A percentile compares a stretch with the other conserved stretches of the same genome.
These are phyloP conservation scores for Kodamaea derodonti DNA, from an alignment of 1,139 yeast species.

Conservation along the genomic window DNA sequence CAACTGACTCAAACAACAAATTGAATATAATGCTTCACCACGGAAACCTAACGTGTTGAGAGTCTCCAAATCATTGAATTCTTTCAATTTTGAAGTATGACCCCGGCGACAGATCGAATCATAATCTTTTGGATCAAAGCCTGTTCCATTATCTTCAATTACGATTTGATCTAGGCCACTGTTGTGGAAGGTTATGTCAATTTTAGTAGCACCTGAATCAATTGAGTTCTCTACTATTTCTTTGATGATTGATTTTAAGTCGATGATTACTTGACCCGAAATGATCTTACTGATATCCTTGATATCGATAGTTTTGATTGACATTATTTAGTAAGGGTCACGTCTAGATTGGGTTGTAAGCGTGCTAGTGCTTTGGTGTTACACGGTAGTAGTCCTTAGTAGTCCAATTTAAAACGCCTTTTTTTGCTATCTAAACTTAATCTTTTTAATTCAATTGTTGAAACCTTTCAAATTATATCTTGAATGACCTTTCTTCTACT, in stretches of 20 bases:
- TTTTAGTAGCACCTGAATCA: slow-evolving; percentile 67
- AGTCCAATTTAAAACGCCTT: too few relatives aligned
- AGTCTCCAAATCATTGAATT: slow-evolving; percentile 52
- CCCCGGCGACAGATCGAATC: slow-evolving; percentile 63
- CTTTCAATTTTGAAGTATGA: slow-evolving; percentile 71
- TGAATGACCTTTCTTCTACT: too few relatives aligned
- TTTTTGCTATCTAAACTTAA: too few relatives aligned
- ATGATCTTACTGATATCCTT: slow-evolving; percentile 69
- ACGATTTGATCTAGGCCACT: slow-evolving; percentile 76
- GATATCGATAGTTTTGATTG: slow-evolving; percentile 34
- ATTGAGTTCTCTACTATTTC: slow-evolving; percentile 84
- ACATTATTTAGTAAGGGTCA: too few relatives aligned
- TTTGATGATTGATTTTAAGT: slow-evolving; percentile 70
- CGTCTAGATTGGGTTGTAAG: too few relatives aligned
- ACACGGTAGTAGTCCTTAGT: too few relatives aligned
- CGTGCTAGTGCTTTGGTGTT: too few relatives aligned
- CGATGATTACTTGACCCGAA: slow-evolving; percentile 90
- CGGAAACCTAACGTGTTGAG: slow-evolving; percentile 71
- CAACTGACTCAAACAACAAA: slow-evolving; percentile 58
- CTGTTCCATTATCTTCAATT: slow-evolving; percentile 75
- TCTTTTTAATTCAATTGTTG: too few relatives aligned
- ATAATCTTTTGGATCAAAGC: slow-evolving; percentile 60
- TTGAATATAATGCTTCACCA: slow-evolving; percentile 80
- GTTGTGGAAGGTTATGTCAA: slow-evolving; percentile 65
- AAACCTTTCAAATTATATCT: too few relatives aligned